Evolutionary conservation across 208 protist species (phyloP).

Genomic region (Blastocrithidia nonstop): DNA sequence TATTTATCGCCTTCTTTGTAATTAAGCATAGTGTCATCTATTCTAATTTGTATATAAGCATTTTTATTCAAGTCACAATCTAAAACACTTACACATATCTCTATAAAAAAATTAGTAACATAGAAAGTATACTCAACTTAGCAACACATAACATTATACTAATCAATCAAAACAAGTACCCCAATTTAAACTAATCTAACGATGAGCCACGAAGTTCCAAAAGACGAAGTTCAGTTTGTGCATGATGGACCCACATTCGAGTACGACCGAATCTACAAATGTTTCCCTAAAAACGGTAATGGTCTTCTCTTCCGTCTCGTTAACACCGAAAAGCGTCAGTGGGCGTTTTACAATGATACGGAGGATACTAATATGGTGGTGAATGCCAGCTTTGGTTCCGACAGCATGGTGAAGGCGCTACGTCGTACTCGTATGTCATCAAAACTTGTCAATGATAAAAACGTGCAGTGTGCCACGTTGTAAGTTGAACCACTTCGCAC

Average conservation of each 20-base stretch:
- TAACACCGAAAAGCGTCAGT: constrained; percentile 11
- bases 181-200: neutral
- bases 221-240: constrained; percentile 7
- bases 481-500: constrained; percentile 24
- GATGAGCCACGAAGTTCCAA: constrained; percentile 11
- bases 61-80: neutral
- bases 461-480: constrained; percentile 13
- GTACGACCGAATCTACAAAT: constrained; percentile 30
- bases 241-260: constrained; percentile 9
- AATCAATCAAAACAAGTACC: neutral
- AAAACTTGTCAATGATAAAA: constrained; percentile 1
- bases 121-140: constrained; percentile 1
- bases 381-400: constrained; percentile 8
- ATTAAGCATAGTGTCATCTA: neutral
- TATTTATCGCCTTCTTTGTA: too few species aligned
- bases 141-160: neutral
- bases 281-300: constrained; percentile 23
- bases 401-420: constrained; percentile 10
- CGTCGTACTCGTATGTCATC: constrained; percentile 7
- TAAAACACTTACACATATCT: neutral
- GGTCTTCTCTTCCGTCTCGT: constrained; percentile 37
- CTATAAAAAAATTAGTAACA: neutral
- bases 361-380: constrained; percentile 15
- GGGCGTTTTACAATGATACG: constrained; percentile 61
- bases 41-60: neutral